Evolutionary conservation across 163 green algal genomes (phyloP).

Genomic region (Prototheca wickerhamii): DNA sequence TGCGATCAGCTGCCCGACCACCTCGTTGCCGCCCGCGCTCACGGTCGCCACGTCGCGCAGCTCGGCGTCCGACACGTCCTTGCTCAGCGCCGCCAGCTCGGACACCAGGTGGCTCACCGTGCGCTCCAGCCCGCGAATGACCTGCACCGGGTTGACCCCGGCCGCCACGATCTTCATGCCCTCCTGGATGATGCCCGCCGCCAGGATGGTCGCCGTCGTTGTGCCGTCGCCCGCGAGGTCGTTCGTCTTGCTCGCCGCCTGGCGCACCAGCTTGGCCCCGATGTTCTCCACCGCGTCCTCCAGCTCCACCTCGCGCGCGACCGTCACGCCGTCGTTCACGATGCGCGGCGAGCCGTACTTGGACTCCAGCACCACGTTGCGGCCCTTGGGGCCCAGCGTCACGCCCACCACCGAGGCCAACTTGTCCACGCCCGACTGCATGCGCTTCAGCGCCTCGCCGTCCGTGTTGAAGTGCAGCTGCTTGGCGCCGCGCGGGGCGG

Average conservation of each 20-base stretch:
- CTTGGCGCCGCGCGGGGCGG: conserved; percentile 68
- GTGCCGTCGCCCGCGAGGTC: conserved; percentile 97
- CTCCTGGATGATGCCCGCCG: conserved; percentile 94
- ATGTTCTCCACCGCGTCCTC: conserved; percentile 99
- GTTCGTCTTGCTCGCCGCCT: conserved; percentile 89
- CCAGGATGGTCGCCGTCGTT: conserved; percentile 97
- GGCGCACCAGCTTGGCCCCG: conserved; percentile 94
- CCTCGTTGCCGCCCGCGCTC: conserved; percentile 79
- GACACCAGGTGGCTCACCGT: conserved; percentile 85
- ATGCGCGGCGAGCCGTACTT: conserved; percentile 99
- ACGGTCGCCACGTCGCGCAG: conserved; percentile 92
- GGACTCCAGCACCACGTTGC: conserved; percentile 98
- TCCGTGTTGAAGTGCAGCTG: conserved; percentile 99
- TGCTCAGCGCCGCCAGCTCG: conserved; percentile 74
- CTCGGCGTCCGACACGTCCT: conserved; percentile 83
- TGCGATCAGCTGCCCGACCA: conserved; percentile 90
- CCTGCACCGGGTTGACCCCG: conserved; percentile 89
- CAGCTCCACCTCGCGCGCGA: conserved; percentile 93
- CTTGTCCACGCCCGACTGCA: conserved; percentile 97
- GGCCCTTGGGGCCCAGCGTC: conserved; percentile 97
- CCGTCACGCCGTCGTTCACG: conserved; percentile 98
- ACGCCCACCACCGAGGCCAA: conserved; percentile 96
- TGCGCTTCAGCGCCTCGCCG: conserved; percentile 91
- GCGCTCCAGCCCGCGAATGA: conserved; percentile 96
- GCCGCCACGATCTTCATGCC: conserved; percentile 97